Percentiles rank a stretch among this genome's conserved stretches.
Conservation (phyloP, 2,329 filamentous ascomycete genomes). For the Sporothrix luriei region DNA sequence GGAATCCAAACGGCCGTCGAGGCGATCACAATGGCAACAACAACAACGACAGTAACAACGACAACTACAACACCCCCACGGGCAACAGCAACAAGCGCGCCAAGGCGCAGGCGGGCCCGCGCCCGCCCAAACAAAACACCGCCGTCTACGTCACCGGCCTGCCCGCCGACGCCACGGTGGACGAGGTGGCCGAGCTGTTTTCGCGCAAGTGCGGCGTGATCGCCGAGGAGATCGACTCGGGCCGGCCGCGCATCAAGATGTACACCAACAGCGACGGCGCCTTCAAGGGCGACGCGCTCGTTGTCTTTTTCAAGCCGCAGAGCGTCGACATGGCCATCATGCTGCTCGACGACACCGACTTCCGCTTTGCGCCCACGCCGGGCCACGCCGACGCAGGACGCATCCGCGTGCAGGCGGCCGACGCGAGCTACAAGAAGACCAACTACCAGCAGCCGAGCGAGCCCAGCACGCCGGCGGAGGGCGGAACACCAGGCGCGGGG, state of each 20-base stretch:
- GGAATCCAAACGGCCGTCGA: constrained; percentile 21
- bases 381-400: constrained; percentile 52
- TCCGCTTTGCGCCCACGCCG: constrained; percentile 62
- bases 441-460: constrained; percentile 58
- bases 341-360: constrained; percentile 79
- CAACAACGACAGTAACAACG: not conserved
- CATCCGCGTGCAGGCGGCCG: constrained; percentile 82
- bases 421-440: constrained; percentile 88
- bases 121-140: constrained; percentile 70
- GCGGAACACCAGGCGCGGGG: constrained; percentile 16
- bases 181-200: constrained; percentile 83
- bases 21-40: not conserved
- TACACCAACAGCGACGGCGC: constrained; percentile 79
- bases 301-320: constrained; percentile 94
- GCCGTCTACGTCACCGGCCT: constrained; percentile 91
- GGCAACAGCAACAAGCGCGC: constrained; percentile 32
- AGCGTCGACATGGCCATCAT: constrained; percentile 85
- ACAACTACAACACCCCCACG: constrained; percentile 10
- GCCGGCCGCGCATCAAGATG: constrained; percentile 86
- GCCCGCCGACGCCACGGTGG: constrained; percentile 73
- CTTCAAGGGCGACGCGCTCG: constrained; percentile 90
- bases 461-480: constrained; percentile 37
- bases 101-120: constrained; percentile 45
- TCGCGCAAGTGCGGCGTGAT: constrained; percentile 84
- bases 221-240: constrained; percentile 89